Evolutionary conservation across 2,329 filamentous ascomycete genomes (phyloP).

Genomic region (Aureobasidium uvarum): DNA sequence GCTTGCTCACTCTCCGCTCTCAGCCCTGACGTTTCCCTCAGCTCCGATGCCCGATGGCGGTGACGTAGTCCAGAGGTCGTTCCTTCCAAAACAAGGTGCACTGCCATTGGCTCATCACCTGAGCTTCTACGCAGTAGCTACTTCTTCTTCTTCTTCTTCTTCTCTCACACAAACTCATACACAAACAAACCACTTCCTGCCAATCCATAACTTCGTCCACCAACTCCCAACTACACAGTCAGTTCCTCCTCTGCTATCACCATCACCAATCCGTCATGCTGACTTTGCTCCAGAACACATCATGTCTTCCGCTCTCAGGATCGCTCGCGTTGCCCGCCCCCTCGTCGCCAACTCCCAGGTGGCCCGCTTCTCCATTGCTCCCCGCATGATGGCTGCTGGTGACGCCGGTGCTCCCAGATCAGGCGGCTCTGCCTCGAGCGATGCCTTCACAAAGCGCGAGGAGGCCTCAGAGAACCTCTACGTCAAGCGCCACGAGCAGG

Average conservation of each 20-base stretch:
- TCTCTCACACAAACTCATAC: constrained; percentile 3
- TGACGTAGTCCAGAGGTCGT: constrained; percentile 1
- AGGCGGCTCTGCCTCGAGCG: constrained; percentile 56
- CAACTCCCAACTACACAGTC: not conserved
- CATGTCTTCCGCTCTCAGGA: constrained; percentile 30
- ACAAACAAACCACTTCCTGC: constrained; percentile 7
- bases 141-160: not conserved
- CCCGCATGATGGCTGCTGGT: constrained; percentile 46
- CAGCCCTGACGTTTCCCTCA: not conserved
- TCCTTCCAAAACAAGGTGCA: constrained; percentile 15
- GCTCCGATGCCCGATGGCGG: not conserved
- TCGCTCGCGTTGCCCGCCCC: constrained; percentile 44
- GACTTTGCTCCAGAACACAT: not conserved
- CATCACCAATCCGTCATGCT: not conserved
- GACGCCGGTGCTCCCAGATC: constrained; percentile 46
- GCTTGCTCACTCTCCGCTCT: constrained; percentile 10
- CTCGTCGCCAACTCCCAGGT: constrained; percentile 37
- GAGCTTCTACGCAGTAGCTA: constrained; percentile 4
- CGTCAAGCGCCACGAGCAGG: constrained; percentile 82
- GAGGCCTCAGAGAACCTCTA: constrained; percentile 79
- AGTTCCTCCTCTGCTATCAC: not conserved
- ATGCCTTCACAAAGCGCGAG: constrained; percentile 91
- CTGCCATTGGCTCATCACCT: constrained; percentile 15
- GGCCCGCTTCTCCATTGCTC: constrained; percentile 45
- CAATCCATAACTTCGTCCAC: not conserved